phyloP scores from a whole-genome alignment of 345 rosid species.

The Trapa incisa region DNA sequence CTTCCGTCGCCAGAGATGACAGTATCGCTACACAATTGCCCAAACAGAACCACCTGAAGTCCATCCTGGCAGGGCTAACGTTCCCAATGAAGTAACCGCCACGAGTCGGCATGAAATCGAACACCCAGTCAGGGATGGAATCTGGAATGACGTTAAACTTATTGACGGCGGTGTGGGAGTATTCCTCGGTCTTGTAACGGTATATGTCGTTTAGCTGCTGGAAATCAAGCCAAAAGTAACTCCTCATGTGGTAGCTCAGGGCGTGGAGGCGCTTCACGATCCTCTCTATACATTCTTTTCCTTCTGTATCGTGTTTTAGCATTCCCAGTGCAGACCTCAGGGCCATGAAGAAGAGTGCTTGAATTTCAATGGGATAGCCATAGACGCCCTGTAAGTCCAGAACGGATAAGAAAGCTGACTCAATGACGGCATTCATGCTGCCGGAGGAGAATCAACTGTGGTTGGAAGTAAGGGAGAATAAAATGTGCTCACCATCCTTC shows the following conservation, averaged over 20 bases:
- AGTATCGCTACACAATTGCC: constrained; percentile 54
- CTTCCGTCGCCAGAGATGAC: constrained; percentile 43
- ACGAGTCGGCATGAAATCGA: constrained; percentile 47
- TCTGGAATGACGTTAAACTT: constrained; percentile 63
- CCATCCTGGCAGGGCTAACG: constrained; percentile 65
- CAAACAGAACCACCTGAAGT: constrained; percentile 52
- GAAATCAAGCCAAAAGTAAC: constrained; percentile 59
- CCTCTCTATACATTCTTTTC: constrained; percentile 49
- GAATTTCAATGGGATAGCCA: constrained; percentile 77
- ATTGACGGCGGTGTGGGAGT: constrained; percentile 61
- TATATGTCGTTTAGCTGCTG: constrained; percentile 56
- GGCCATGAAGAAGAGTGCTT: constrained; percentile 78
- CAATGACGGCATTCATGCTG: neutral
- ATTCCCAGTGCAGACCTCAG: constrained; percentile 43
- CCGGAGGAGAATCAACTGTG: neutral
- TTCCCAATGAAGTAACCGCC: constrained; percentile 67
- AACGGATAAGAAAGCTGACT: neutral
- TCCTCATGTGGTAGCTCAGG: constrained; percentile 44
- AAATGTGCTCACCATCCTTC: constrained; percentile 52
- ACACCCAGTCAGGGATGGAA: constrained; percentile 59
- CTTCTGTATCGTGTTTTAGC: constrained; percentile 58
- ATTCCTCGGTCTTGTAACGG: constrained; percentile 59
- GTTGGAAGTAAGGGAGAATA: neutral
- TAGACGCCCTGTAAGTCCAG: constrained; percentile 49
- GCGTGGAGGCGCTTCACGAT: constrained; percentile 46